Evolutionary conservation across 1,284 basidiomycete genomes (phyloP).

Genomic region (Rhodotorula sp.): DNA sequence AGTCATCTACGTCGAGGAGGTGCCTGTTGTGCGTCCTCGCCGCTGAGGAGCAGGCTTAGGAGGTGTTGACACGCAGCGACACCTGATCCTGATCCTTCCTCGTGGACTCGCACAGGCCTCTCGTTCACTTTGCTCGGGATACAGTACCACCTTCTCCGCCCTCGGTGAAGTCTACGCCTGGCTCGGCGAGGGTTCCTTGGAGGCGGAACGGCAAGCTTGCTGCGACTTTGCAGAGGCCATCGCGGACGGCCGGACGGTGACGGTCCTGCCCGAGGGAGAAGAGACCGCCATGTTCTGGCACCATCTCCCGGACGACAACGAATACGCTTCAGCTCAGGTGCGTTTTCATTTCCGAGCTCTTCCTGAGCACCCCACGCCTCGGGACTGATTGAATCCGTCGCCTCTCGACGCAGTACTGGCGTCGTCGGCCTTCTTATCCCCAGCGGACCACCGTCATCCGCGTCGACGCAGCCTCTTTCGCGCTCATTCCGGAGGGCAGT

Average conservation of each 20-base stretch:
- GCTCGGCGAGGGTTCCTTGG: slow-evolving; percentile 25
- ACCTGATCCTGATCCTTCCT: not conserved
- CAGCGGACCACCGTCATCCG: not conserved
- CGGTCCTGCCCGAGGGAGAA: slow-evolving; percentile 19
- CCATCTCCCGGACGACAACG: slow-evolving; percentile 9
- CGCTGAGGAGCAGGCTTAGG: not conserved
- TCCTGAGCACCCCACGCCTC: too few species aligned
- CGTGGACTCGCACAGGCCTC: slow-evolving; percentile 2
- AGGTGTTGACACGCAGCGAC: not conserved
- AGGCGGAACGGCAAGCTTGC: slow-evolving; percentile 18
- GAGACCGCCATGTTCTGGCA: slow-evolving; percentile 34
- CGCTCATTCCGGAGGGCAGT: not conserved
- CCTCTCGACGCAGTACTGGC: slow-evolving; percentile 11
- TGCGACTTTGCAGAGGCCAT: slow-evolving; percentile 35
- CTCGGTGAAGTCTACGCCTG: slow-evolving; percentile 36
- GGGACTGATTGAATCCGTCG: not conserved
- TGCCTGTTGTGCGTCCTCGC: slow-evolving; percentile 13
- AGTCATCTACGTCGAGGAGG: slow-evolving; percentile 30
- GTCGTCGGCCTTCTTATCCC: slow-evolving; percentile 5
- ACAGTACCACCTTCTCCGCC: slow-evolving; percentile 17
- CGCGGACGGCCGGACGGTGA: slow-evolving; percentile 25
- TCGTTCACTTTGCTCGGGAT: slow-evolving; percentile 28
- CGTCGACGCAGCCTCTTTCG: not conserved
- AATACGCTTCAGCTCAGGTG: slow-evolving; percentile 24
- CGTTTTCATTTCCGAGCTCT: not conserved